Conservation (phyloP, 306 rosid genomes). For the Trifolium repens region DNA sequence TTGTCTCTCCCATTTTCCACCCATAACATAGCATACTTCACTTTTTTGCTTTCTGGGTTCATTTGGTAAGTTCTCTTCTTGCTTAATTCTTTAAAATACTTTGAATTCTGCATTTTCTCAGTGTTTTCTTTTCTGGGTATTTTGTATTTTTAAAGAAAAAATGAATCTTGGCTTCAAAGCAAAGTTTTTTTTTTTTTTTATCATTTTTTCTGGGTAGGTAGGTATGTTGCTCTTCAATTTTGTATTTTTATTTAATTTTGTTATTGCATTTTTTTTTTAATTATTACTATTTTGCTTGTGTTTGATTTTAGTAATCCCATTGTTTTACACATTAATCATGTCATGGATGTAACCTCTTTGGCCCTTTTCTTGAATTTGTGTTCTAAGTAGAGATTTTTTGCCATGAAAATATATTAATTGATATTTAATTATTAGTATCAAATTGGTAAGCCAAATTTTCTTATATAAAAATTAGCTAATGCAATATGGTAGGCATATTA, state of each 20-base stretch:
- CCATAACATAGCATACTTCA: constrained; percentile 19
- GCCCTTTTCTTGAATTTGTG: constrained; percentile 2
- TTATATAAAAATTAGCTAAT: not conserved
- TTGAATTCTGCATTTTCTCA: constrained; percentile 32
- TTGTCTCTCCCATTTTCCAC: constrained; percentile 32
- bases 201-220: constrained; percentile 33
- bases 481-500: not conserved
- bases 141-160: constrained; percentile 18
- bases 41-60: constrained; percentile 3
- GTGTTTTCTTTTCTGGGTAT: constrained; percentile 28
- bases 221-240: constrained; percentile 4
- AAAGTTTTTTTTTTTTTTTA: not conserved
- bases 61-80: constrained; percentile 40
- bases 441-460: constrained; percentile 5
- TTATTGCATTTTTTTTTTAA: not conserved
- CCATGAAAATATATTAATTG: constrained; percentile 3
- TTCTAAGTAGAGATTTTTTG: constrained; percentile 19
- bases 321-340: not conserved
- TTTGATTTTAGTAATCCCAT: not conserved
- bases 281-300: not conserved
- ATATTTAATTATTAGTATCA: not conserved
- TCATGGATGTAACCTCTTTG: not conserved
- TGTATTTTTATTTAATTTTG: constrained; percentile 4
- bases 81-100: constrained; percentile 2
- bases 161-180: constrained; percentile 14